Evolutionary conservation across 352 stramenopile genomes (phyloP), one percentile per base, ranked within the genome.

Genomic region (Phytophthora lateralis): DNA sequence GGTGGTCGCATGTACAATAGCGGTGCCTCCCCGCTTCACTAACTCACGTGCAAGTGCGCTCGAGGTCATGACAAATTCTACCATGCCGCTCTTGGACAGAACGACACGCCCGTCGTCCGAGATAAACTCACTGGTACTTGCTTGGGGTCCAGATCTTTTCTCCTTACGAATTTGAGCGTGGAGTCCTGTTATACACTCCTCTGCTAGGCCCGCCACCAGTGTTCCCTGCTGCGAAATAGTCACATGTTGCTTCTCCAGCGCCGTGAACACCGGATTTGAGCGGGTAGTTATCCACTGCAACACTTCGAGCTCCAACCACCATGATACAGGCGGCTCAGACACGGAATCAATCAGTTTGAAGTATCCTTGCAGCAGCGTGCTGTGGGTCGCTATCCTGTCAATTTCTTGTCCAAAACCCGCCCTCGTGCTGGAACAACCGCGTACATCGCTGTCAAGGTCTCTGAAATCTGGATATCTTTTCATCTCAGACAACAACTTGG

Each of bases 301-400:
- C 6, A 85, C 57, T 18, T 71, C 66, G 18, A 88, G 71, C 27
- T 38, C 54, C 17, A 85, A 39, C 78, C 78, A 88, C 78, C 78
- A 88, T 2, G 68, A 56, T 43, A 60, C 12, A 67, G 79, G 11
- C 20, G 48, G 15, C 38, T 4, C 15, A 39, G 49, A 12, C n/a
- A 41, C 38, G 26, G 52, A 12, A n/a, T 35, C 43, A 11, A 43
- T 42, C 17, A 76, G 73, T n/a, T 83, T 67, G 10, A 88, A 54
- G 37, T 76, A 69, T 30, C 69, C 73, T 61, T 66, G 71, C 34
- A 88, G 43, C 12, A 77, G 63, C 12, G 69, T 60, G 12, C 60
- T 70, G 51, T 85, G 76, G 34, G 75, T 46, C 0, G 69, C 73
- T n/a, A 88, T 43, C 75, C 76, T 84, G 52, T 66, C 53, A 12